Percentiles rank a stretch among this genome's conserved stretches.
phyloP scores from a whole-genome alignment of 495 filamentous ascomycete genomes.

The Beverwykella pulmonaria region DNA sequence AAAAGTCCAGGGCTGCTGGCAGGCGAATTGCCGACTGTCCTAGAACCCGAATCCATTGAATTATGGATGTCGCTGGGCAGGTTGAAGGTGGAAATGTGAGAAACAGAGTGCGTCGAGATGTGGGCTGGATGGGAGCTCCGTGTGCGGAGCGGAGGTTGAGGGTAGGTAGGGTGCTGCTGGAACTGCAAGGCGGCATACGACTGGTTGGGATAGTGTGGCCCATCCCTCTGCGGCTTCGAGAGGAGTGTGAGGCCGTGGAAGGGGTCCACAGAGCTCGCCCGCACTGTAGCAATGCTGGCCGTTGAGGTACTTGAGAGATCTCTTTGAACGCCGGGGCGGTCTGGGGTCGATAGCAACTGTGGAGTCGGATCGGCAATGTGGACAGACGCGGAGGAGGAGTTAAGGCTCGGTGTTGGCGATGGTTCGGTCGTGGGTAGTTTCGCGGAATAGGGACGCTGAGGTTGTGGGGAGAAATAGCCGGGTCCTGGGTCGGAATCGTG shows the following conservation, averaged over 20 bases:
- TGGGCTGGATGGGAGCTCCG: conserved; percentile 43
- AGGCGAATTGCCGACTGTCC: conserved; percentile 48
- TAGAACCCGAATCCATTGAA: conserved; percentile 41
- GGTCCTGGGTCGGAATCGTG: conserved; percentile 15
- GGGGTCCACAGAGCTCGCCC: conserved; percentile 31
- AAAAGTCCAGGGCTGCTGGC: conserved; percentile 48
- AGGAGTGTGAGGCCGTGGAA: conserved; percentile 12
- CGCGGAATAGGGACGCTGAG: conserved; percentile 25
- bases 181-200: conserved; percentile 48
- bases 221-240: conserved; percentile 29
- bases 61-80: conserved; percentile 30
- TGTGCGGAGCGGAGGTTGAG: conserved; percentile 37
- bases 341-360: not conserved
- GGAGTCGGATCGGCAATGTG: not conserved
- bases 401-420: conserved; percentile 31
- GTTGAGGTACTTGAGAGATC: conserved; percentile 41
- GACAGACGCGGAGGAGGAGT: conserved; percentile 32
- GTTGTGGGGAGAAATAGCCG: conserved; percentile 39
- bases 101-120: conserved; percentile 38
- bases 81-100: conserved; percentile 31
- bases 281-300: conserved; percentile 40
- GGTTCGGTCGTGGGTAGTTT: conserved; percentile 29
- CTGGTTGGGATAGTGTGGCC: conserved; percentile 48
- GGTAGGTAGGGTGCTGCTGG: conserved; percentile 46
- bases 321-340: conserved; percentile 37